Percentiles rank a stretch among this genome's conserved stretches.
Conservation (phyloP, 169 alveolate genomes). For the Plasmodium malariae region DNA sequence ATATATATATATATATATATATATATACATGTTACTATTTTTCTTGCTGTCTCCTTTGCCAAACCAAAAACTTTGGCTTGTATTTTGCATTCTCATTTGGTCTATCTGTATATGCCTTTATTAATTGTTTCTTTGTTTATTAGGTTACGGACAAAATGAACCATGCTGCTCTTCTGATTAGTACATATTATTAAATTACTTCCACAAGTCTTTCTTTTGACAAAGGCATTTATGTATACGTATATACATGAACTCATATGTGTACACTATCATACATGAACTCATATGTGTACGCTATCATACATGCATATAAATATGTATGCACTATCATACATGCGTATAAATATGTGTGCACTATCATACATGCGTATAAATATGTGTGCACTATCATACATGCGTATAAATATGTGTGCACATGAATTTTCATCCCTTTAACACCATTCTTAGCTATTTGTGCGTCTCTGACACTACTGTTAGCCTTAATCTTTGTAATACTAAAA, state of each 20-base stretch:
- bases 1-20: no score
- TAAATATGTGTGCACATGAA: not conserved
- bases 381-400: not conserved
- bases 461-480: constrained; percentile 29
- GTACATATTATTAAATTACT: constrained; percentile 8
- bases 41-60: no score
- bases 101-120: not conserved
- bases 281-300: not conserved
- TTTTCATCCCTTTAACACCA: not conserved
- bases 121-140: not conserved
- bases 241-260: not conserved
- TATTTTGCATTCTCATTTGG: not conserved
- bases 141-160: constrained; percentile 21
- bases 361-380: not conserved
- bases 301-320: not conserved
- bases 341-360: not conserved
- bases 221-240: not conserved
- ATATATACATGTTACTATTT: no score
- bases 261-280: not conserved
- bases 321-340: not conserved
- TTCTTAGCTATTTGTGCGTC: constrained; percentile 52
- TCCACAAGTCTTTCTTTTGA: not conserved
- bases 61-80: not conserved
- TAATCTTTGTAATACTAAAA: constrained; percentile 37
- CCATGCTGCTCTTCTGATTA: constrained; percentile 45